Conservation (phyloP, 148 eudicot species). For the Salicornia ramosissima region DNA sequence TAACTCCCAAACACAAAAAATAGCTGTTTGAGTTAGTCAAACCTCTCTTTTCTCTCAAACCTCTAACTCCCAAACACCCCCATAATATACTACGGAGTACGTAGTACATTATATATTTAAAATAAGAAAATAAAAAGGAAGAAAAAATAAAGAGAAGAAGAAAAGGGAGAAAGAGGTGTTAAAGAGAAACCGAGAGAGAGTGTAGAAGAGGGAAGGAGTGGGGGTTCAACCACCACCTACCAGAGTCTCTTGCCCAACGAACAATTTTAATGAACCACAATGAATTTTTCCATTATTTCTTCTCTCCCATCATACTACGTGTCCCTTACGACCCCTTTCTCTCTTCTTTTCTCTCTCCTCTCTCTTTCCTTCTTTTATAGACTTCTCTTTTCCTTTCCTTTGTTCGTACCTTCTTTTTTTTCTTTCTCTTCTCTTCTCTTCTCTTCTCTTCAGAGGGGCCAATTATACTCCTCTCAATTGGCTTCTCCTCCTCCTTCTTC, state of each 20-base stretch:
- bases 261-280: slow-evolving; percentile 45
- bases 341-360: not conserved
- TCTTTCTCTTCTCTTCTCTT: not conserved
- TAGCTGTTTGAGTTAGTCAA: no score
- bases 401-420: not conserved
- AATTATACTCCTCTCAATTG: slow-evolving; percentile 17
- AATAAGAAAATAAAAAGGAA: not conserved
- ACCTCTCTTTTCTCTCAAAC: no score
- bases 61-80: no score
- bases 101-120: no score
- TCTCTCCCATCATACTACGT: slow-evolving; percentile 28
- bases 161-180: slow-evolving; percentile 13
- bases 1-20: no score
- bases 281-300: slow-evolving; percentile 23
- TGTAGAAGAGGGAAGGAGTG: slow-evolving; percentile 6
- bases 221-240: slow-evolving; percentile 79
- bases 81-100: no score
- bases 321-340: slow-evolving; percentile 31
- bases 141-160: not conserved
- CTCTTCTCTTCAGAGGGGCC: slow-evolving; percentile 1
- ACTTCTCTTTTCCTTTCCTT: not conserved
- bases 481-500: not conserved
- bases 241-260: slow-evolving; percentile 37
- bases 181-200: slow-evolving; percentile 6
- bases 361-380: not conserved